Evolutionary conservation across 768 basidiomycete species (phyloP).

Genomic region (Agaricus blazei): DNA sequence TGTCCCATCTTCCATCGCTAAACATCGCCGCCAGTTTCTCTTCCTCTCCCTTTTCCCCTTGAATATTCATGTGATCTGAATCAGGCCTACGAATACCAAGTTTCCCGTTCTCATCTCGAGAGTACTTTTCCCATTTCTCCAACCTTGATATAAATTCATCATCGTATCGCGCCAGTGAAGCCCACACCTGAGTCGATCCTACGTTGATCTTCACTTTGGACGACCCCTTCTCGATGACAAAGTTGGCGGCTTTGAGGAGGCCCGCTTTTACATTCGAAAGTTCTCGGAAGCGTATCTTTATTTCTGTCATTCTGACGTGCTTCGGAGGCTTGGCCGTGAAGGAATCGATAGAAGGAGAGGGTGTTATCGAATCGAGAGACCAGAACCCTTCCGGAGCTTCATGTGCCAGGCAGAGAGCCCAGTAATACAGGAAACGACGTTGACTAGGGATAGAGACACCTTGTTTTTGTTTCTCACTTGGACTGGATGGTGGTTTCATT

Average conservation of each 20-base stretch:
- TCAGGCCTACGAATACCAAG: constrained; percentile 19
- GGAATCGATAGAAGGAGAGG: not conserved
- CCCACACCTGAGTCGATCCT: constrained; percentile 50
- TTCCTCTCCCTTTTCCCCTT: constrained; percentile 23
- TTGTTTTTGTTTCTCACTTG: constrained; percentile 32
- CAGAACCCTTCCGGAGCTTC: constrained; percentile 52
- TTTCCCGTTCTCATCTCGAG: constrained; percentile 36
- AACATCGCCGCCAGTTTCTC: constrained; percentile 38
- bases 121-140: constrained; percentile 55
- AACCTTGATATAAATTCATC: constrained; percentile 62
- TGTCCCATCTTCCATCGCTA: constrained; percentile 59
- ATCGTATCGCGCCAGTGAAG: constrained; percentile 75
- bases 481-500: constrained; percentile 46
- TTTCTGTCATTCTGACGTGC: constrained; percentile 53
- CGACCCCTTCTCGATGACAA: constrained; percentile 27
- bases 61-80: constrained; percentile 23
- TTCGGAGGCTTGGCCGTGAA: constrained; percentile 12
- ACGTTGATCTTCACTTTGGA: constrained; percentile 17
- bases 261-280: constrained; percentile 43
- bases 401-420: constrained; percentile 58
- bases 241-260: constrained; percentile 54
- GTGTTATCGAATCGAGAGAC: constrained; percentile 20
- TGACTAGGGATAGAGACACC: constrained; percentile 82
- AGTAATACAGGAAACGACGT: constrained; percentile 74
- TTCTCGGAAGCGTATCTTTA: constrained; percentile 59